Conservation (phyloP, 1,284 basidiomycete genomes). For the Boletellus deceptivus region DNA sequence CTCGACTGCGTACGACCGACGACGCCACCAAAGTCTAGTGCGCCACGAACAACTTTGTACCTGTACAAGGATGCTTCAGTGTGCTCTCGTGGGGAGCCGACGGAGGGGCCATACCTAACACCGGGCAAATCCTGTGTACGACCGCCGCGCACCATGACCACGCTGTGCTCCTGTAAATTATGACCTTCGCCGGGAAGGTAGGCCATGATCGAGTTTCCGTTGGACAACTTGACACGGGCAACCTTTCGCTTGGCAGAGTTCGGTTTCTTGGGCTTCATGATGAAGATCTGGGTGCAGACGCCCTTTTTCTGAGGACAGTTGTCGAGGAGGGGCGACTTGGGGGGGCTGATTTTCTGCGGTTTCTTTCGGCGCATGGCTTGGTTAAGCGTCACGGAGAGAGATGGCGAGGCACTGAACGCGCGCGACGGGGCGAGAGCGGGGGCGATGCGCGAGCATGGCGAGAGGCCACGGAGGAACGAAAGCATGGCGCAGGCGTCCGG, state of each 20-base stretch:
- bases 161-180: constrained; percentile 97
- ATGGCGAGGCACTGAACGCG: constrained; percentile 64
- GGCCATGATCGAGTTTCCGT: constrained; percentile 87
- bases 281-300: constrained; percentile 83
- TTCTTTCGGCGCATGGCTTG: constrained; percentile 71
- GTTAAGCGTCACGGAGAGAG: constrained; percentile 70
- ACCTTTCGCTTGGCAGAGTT: constrained; percentile 99
- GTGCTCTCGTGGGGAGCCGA: background rate
- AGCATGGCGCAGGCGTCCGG: constrained; percentile 17
- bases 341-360: constrained; percentile 46
- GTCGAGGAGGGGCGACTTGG: constrained; percentile 77
- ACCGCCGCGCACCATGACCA: constrained; percentile 92
- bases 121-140: constrained; percentile 97
- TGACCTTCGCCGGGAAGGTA: constrained; percentile 99
- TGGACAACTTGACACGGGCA: constrained; percentile 89
- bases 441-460: constrained; percentile 19
- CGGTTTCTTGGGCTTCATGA: constrained; percentile 93
- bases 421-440: constrained; percentile 37
- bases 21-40: constrained; percentile 90
- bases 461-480: constrained; percentile 19
- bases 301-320: constrained; percentile 85
- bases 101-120: constrained; percentile 67
- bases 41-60: constrained; percentile 94
- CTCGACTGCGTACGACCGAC: constrained; percentile 79
- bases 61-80: constrained; percentile 41